phyloP scores from a whole-genome alignment of 352 stramenopile genomes.

The Phytopythium cucurbitacearum region DNA sequence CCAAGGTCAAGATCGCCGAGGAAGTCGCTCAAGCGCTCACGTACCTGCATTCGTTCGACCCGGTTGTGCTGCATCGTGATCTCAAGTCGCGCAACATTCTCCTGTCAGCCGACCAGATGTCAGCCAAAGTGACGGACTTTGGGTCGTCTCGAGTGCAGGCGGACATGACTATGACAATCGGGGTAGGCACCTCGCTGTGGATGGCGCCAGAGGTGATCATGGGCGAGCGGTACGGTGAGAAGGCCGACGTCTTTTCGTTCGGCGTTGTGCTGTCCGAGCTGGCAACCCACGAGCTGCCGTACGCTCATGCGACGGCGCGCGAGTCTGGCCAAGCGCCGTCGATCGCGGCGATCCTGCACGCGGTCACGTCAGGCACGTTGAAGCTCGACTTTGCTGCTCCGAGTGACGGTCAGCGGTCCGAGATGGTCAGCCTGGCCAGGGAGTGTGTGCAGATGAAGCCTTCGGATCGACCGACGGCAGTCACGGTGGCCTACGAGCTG shows the following conservation, averaged over 20 bases:
- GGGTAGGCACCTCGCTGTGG: conserved; percentile 36
- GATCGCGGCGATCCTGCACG: conserved; percentile 40
- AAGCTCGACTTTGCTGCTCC: conserved; percentile 33
- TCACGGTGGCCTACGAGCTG: conserved; percentile 51
- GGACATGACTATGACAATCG: conserved; percentile 38
- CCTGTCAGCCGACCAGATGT: conserved; percentile 7
- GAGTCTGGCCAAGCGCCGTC: conserved; percentile 18
- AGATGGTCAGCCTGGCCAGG: conserved; percentile 36
- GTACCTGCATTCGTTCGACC: conserved; percentile 54
- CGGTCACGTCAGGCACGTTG: conserved; percentile 38
- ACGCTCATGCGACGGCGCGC: conserved; percentile 20
- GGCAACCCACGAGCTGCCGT: conserved; percentile 28
- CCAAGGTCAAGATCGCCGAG: conserved; percentile 48
- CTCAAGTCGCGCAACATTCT: conserved; percentile 51
- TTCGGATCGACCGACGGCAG: conserved; percentile 40
- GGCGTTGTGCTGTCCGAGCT: conserved; percentile 28
- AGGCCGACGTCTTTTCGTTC: conserved; percentile 46
- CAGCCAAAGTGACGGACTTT: conserved; percentile 39
- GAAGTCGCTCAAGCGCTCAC: conserved; percentile 53
- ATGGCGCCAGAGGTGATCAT: conserved; percentile 46
- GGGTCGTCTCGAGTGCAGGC: conserved; percentile 35
- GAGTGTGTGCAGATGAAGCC: conserved; percentile 51
- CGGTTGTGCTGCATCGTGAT: conserved; percentile 38
- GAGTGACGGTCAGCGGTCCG: conserved; percentile 13
- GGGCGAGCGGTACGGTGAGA: conserved; percentile 37